Evolutionary conservation across 2,329 filamentous ascomycete species (phyloP).

Genomic region (Aureobasidium pullulans): DNA sequence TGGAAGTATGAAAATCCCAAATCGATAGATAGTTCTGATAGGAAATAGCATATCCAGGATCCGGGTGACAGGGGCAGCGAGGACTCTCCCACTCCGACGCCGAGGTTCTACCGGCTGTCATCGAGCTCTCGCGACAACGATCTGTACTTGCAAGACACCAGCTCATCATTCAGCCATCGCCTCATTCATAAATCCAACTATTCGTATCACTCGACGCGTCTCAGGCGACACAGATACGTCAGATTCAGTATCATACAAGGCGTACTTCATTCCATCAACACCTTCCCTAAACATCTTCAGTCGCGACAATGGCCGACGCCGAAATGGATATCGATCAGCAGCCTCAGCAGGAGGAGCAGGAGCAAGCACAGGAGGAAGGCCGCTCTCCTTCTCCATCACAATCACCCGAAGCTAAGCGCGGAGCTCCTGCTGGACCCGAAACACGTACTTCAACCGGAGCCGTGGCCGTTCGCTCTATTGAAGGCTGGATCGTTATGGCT

Average conservation of each 20-base stretch:
- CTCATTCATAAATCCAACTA: not conserved
- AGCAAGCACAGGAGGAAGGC: not conserved
- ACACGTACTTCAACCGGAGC: constrained; percentile 68
- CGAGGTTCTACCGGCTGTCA: not conserved
- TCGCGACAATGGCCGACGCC: constrained; percentile 27
- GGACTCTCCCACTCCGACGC: not conserved
- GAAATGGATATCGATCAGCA: constrained; percentile 52
- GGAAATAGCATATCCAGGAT: not conserved
- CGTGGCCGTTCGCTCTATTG: constrained; percentile 76
- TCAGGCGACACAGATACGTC: not conserved
- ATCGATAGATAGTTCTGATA: not conserved
- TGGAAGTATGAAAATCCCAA: too few relatives aligned
- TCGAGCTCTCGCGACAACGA: constrained; percentile 5
- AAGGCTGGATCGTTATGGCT: constrained; percentile 82
- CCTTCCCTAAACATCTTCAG: not conserved
- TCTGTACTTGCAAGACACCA: not conserved
- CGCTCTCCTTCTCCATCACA: constrained; percentile 19
- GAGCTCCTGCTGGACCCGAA: constrained; percentile 37
- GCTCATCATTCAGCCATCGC: not conserved
- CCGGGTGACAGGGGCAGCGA: not conserved
- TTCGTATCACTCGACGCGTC: not conserved
- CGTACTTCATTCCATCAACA: not conserved
- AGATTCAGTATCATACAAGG: not conserved
- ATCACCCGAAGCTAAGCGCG: constrained; percentile 10
- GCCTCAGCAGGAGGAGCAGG: constrained; percentile 17